Evolutionary conservation across 345 rosid genomes (phyloP).

Genomic region (Cardamine resedifolia): DNA sequence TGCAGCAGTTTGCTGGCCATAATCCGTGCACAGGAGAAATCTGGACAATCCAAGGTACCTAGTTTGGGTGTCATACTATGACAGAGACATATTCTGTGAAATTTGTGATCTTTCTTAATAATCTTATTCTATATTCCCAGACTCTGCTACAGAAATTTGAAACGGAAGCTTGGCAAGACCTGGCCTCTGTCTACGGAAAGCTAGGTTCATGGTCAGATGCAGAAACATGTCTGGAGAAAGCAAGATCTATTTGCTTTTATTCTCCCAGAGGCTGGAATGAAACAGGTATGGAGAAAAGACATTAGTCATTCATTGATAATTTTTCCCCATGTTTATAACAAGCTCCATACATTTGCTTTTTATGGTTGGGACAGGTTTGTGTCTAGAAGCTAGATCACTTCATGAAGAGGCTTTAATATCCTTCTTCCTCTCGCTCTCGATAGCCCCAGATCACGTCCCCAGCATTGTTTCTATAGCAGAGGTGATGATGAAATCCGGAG

Average conservation of each 20-base stretch:
- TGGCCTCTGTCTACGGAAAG: constrained; percentile 63
- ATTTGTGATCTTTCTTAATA: constrained; percentile 19
- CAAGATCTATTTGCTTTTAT: constrained; percentile 57
- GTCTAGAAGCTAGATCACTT: constrained; percentile 63
- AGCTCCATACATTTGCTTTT: neutral
- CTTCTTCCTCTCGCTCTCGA: constrained; percentile 63
- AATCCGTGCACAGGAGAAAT: constrained; percentile 70
- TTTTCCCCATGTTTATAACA: neutral
- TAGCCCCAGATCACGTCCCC: constrained; percentile 79
- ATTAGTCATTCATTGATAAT: neutral
- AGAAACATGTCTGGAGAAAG: constrained; percentile 67
- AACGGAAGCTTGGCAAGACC: constrained; percentile 80
- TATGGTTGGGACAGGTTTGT: constrained; percentile 53
- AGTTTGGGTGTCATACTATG: constrained; percentile 15
- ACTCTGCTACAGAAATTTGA: constrained; percentile 50
- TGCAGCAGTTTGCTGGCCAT: constrained; percentile 71
- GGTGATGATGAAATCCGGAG: constrained; percentile 62
- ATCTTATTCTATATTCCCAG: constrained; percentile 41
- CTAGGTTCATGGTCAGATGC: constrained; percentile 72
- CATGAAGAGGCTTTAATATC: constrained; percentile 74
- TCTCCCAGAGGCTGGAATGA: constrained; percentile 82
- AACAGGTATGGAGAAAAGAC: constrained; percentile 49
- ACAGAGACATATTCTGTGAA: constrained; percentile 3
- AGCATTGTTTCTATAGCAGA: constrained; percentile 79
- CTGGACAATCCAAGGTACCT: constrained; percentile 51